phyloP scores from a whole-genome alignment of 805 yeast species.

The Yamadazyma olivae region DNA sequence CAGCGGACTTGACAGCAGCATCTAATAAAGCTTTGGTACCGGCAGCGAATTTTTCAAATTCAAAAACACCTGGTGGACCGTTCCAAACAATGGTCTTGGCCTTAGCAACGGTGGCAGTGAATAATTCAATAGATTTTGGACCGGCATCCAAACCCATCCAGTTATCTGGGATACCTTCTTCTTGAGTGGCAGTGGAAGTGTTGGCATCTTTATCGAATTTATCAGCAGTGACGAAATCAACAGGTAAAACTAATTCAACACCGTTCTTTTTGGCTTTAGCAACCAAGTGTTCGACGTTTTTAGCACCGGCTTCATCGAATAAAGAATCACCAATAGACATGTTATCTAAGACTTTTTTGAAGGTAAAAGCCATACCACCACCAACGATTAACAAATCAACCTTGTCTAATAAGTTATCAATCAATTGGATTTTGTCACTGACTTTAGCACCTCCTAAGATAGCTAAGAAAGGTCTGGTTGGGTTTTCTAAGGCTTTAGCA shows the following conservation, averaged over 20 bases:
- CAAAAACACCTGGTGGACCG: conserved; percentile 99
- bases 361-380: conserved; percentile 99
- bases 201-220: conserved; percentile 89
- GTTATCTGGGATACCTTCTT: conserved; percentile 89
- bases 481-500: conserved; percentile 98
- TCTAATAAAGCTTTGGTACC: conserved; percentile 92
- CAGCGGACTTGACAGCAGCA: conserved; percentile 82
- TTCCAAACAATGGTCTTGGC: conserved; percentile 99
- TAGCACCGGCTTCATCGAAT: conserved; percentile 91
- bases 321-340: conserved; percentile 89
- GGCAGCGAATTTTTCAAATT: conserved; percentile 84
- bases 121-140: conserved; percentile 79
- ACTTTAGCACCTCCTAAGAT: conserved; percentile 99
- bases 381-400: conserved; percentile 93
- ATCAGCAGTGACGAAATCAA: conserved; percentile 95
- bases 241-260: conserved; percentile 92
- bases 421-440: conserved; percentile 96
- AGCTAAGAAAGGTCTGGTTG: conserved; percentile 97
- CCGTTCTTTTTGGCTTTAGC: conserved; percentile 96
- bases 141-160: conserved; percentile 98
- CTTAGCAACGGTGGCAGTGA: conserved; percentile 76
- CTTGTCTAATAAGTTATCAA: conserved; percentile 95
- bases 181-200: conserved; percentile 79
- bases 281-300: conserved; percentile 86
- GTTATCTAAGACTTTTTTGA: conserved; percentile 87